Conservation (phyloP, 2,329 filamentous ascomycete species). For the Cordyceps cicadae region DNA sequence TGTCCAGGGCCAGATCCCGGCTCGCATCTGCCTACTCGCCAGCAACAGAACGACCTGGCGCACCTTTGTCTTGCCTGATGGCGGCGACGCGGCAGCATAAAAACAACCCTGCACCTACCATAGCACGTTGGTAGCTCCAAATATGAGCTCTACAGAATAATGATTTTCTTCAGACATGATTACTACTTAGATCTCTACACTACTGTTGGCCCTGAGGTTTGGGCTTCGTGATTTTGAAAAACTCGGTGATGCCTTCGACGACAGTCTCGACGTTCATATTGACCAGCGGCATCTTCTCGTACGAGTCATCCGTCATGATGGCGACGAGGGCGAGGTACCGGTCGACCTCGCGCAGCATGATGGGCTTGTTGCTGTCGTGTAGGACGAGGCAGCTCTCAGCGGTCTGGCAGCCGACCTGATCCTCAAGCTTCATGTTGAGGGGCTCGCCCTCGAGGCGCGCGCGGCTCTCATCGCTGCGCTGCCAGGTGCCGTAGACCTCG, state of each 20-base stretch:
- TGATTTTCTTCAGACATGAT: not conserved
- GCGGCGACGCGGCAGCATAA: not conserved
- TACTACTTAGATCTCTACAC: not conserved
- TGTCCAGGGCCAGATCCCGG: conserved; percentile 38
- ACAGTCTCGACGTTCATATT: conserved; percentile 83
- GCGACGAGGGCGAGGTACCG: conserved; percentile 73
- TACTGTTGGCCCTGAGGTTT: conserved; percentile 26
- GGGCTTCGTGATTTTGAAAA: conserved; percentile 65
- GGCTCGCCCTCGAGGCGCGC: conserved; percentile 50
- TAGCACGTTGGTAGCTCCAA: not conserved
- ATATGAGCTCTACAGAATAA: not conserved
- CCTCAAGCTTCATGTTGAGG: conserved; percentile 53
- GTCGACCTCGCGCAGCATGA: conserved; percentile 62
- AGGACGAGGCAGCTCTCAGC: conserved; percentile 62
- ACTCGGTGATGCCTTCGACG: conserved; percentile 68
- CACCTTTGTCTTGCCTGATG: conserved; percentile 28
- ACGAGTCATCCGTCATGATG: conserved; percentile 78
- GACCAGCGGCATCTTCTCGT: conserved; percentile 75
- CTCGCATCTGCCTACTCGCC: conserved; percentile 43
- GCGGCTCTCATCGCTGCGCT: conserved; percentile 46
- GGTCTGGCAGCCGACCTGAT: conserved; percentile 57
- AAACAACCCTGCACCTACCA: not conserved
- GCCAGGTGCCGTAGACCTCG: conserved; percentile 81
- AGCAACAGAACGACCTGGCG: conserved; percentile 39
- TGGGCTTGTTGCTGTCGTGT: conserved; percentile 54